Conservation (phyloP, 1,284 basidiomycete genomes). For the Schizophyllum amplum region DNA sequence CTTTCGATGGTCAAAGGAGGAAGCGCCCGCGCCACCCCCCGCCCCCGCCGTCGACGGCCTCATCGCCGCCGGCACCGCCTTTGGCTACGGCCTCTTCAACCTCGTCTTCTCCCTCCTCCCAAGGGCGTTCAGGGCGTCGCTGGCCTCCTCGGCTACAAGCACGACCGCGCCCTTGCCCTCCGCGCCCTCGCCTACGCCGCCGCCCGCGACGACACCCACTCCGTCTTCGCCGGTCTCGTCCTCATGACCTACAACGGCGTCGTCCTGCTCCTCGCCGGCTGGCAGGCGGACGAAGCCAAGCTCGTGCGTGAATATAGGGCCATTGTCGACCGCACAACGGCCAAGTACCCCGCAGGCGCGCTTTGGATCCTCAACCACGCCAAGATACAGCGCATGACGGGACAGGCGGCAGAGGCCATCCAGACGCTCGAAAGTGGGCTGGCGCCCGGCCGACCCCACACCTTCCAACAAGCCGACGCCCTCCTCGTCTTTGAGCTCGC, state of each 20-base stretch:
- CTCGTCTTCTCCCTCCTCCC: slow-evolving; percentile 66
- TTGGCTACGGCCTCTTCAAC: slow-evolving; percentile 71
- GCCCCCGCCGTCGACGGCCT: slow-evolving; percentile 54
- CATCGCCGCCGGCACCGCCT: slow-evolving; percentile 65
- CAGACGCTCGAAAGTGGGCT: slow-evolving; percentile 52
- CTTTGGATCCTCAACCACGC: slow-evolving; percentile 76
- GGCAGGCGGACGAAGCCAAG: slow-evolving; percentile 61
- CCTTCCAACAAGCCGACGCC: slow-evolving; percentile 65
- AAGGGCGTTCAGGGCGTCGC: slow-evolving; percentile 51
- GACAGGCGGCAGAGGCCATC: slow-evolving; percentile 56
- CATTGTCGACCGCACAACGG: not conserved
- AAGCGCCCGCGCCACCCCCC: slow-evolving; percentile 16
- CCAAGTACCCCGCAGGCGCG: slow-evolving; percentile 58
- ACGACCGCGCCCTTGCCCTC: slow-evolving; percentile 60
- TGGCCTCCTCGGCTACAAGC: slow-evolving; percentile 35
- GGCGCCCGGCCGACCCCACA: slow-evolving; percentile 38
- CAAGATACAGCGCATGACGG: slow-evolving; percentile 65
- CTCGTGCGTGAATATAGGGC: slow-evolving; percentile 28
- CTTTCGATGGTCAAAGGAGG: slow-evolving; percentile 29
- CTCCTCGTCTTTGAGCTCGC: slow-evolving; percentile 69
- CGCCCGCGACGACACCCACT: slow-evolving; percentile 57
- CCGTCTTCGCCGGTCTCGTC: slow-evolving; percentile 72
- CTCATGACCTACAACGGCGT: slow-evolving; percentile 74
- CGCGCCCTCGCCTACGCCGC: slow-evolving; percentile 62
- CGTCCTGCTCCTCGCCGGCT: slow-evolving; percentile 61